phyloP scores from a whole-genome alignment of 352 stramenopile species.

The Pythium phragmitis region DNA sequence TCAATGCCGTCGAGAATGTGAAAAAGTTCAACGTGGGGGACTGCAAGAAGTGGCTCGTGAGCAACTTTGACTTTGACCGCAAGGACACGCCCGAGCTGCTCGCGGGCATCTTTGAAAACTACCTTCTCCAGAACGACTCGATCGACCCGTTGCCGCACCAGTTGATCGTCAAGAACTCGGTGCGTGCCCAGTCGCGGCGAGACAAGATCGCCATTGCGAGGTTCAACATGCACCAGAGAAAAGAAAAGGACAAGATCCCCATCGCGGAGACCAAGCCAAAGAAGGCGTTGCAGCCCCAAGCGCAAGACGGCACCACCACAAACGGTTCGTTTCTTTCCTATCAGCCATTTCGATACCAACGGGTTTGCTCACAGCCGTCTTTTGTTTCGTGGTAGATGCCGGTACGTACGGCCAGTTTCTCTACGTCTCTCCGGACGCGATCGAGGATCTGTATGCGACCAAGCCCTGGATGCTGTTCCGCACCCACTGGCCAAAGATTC shows the following conservation, averaged over 20 bases:
- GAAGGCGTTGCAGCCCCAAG: background rate
- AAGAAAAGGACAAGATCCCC: conserved; percentile 25
- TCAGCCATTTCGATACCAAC: too few species aligned
- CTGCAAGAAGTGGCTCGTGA: conserved; percentile 51
- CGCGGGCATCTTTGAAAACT: conserved; percentile 51
- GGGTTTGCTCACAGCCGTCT: background rate
- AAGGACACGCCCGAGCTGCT: conserved; percentile 50
- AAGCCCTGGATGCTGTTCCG: conserved; percentile 29
- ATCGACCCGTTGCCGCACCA: conserved; percentile 50
- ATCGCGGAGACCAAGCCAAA: conserved; percentile 10
- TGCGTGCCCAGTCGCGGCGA: conserved; percentile 29
- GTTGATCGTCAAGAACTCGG: conserved; percentile 53
- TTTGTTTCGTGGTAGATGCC: conserved; percentile 11
- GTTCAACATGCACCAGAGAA: conserved; percentile 26
- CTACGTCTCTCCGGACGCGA: conserved; percentile 19
- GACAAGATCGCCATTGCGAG: conserved; percentile 35
- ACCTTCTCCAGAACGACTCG: conserved; percentile 46
- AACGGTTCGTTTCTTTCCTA: conserved; percentile 5
- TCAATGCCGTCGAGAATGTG: conserved; percentile 43
- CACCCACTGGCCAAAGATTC: conserved; percentile 31
- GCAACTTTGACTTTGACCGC: conserved; percentile 59
- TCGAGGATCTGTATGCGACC: conserved; percentile 29
- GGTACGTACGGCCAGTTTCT: conserved; percentile 27
- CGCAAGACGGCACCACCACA: background rate
- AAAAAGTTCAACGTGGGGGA: conserved; percentile 38